Evolutionary conservation across 345 rosid species (phyloP).

Genomic region (Brassica juncea): DNA sequence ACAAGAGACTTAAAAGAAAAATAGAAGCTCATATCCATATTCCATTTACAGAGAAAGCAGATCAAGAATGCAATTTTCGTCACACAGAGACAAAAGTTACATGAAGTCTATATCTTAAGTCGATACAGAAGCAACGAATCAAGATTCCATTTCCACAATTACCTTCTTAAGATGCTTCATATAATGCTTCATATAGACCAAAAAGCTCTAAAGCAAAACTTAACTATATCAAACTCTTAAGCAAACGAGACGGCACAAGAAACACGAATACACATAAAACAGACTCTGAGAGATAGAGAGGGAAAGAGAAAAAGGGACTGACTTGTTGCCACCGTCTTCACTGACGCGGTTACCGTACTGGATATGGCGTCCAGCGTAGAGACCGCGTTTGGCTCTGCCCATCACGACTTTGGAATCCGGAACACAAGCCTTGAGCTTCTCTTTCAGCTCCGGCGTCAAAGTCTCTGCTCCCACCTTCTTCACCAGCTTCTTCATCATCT

Average conservation of each 20-base stretch:
- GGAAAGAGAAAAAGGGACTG: background rate
- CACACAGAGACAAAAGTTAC: background rate
- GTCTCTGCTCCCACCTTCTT: conserved; percentile 68
- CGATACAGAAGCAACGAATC: too few species aligned
- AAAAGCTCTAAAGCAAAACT: too few species aligned
- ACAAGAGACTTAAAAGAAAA: background rate
- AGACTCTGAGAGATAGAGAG: background rate
- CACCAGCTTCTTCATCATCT: conserved; percentile 25
- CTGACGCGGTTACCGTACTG: conserved; percentile 87
- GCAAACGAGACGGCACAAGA: too few species aligned
- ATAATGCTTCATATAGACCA: too few species aligned
- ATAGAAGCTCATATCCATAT: background rate
- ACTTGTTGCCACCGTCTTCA: conserved; percentile 98
- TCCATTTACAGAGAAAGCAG: background rate
- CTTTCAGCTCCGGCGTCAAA: conserved; percentile 59
- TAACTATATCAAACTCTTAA: too few species aligned
- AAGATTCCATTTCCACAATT: too few species aligned
- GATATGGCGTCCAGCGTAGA: conserved; percentile 89
- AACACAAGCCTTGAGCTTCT: conserved; percentile 62
- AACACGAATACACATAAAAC: background rate
- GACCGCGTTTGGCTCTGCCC: conserved; percentile 83
- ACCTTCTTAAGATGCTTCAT: too few species aligned
- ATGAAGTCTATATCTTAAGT: too few species aligned
- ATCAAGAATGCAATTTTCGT: background rate
- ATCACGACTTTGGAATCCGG: conserved; percentile 76